Base-by-base conservation (phyloP, 2,329 filamentous ascomycete species). In the Mariannaea sp. region DNA sequence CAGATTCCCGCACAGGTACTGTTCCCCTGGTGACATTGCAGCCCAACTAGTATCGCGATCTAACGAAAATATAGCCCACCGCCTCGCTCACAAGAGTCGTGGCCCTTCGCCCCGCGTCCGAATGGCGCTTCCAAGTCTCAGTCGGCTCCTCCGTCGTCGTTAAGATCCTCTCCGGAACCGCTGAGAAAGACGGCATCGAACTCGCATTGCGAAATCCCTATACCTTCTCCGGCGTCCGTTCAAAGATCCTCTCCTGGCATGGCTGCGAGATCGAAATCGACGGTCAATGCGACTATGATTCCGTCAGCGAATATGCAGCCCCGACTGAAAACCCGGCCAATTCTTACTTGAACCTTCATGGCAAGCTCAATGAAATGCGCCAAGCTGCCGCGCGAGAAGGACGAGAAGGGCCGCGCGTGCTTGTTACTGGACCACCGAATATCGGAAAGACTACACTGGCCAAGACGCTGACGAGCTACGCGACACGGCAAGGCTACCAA, bases 161-260 rank as follows among this genome's bases (percentile, higher is more conserved):
- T 41, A 79, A 92, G 76, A 79, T 97, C 20, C 75, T 90, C 50
- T 84, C 82, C 27, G 94, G 94, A 56, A 91, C 87, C 1, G 94
- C 93, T 42, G 94, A 99, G 73, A 85, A 96, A 68, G 96, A 97
- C 70, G 94, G 94, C 69, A 92, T 93, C 49, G 94, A 99, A 75
- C 87, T 99, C 36, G 92, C 92, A 9, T 81, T 84, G 8, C 88
- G 88, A 51, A 88, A 88, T 45, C 80, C 83, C 8, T 97, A 97
- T 76, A 86, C 80, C 26, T 93, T 99, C 72, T 81, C 83, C 39
- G 89, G 90, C 50, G 83, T 83, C 62, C 95, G 95, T 76, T 89
- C 89, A 53, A 92, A 93, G 56, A 88, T 99, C 66, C 90, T 90
- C 71, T 96, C 92, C 44, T 96, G 91, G 88, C 86, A 93, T 67